Percentiles rank a stretch among this genome's conserved stretches.
These are phyloP conservation scores for Panicum virgatum DNA, from an alignment of 202 grass and related monocot species.

Conservation along the genomic window DNA sequence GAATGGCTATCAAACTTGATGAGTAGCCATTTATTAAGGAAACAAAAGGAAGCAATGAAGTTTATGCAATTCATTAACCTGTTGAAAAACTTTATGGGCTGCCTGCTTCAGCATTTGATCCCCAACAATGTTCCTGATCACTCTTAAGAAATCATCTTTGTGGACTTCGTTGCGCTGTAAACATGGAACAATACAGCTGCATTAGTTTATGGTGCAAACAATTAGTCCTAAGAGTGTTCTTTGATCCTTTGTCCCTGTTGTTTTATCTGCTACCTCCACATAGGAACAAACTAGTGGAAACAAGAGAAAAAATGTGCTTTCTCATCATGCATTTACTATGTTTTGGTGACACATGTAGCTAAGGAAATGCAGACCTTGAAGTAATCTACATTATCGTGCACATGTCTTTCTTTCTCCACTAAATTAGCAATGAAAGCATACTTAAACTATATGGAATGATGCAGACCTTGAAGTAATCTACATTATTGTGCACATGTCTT, in stretches of 20 bases:
- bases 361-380: conserved; percentile 14
- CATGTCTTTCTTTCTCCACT: conserved; percentile 1
- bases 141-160: conserved; percentile 97
- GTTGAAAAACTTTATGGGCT: conserved; percentile 89
- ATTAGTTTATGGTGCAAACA: conserved; percentile 24
- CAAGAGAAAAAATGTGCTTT: conserved; percentile 1
- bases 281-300: conserved; percentile 29
- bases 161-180: conserved; percentile 90
- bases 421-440: conserved; percentile 9
- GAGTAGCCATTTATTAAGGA: conserved; percentile 18
- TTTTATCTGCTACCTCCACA: conserved; percentile 22
- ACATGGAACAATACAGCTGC: conserved; percentile 6
- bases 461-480: too few relatives aligned
- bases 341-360: background rate
- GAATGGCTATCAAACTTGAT: conserved; percentile 12
- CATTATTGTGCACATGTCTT: too few relatives aligned
- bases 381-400: background rate
- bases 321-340: background rate
- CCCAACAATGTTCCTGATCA: conserved; percentile 91
- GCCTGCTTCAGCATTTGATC: conserved; percentile 99
- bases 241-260: conserved; percentile 11
- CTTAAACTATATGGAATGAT: background rate
- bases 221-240: background rate
- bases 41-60: conserved; percentile 7
- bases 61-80: conserved; percentile 56